Evolutionary conservation across 345 rosid genomes (phyloP).

Genomic region (Linum tenue): DNA sequence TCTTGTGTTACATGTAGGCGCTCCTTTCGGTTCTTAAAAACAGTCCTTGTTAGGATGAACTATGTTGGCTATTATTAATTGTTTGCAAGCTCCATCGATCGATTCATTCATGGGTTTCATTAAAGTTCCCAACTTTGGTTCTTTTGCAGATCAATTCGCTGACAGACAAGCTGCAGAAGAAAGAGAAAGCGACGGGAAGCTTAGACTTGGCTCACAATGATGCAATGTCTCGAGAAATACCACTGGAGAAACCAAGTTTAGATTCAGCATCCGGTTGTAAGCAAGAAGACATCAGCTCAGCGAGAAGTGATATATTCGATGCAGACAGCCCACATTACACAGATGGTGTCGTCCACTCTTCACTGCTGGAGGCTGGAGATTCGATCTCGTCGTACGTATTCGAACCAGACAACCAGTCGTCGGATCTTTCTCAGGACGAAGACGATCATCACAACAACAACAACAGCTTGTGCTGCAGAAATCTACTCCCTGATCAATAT

Average conservation of each 20-base stretch:
- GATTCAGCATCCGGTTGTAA: constrained; percentile 11
- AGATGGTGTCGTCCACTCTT: constrained; percentile 41
- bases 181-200: constrained; percentile 12
- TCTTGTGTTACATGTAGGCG: too few species aligned
- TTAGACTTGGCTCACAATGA: constrained; percentile 14
- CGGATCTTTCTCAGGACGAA: constrained; percentile 23
- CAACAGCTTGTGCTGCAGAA: constrained; percentile 19
- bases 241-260: background rate
- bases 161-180: constrained; percentile 12
- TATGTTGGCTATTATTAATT: too few species aligned
- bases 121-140: too few species aligned
- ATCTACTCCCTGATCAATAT: constrained; percentile 13
- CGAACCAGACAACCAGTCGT: constrained; percentile 16
- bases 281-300: constrained; percentile 24
- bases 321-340: constrained; percentile 35
- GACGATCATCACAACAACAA: constrained; percentile 9
- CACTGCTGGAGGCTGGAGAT: constrained; percentile 22
- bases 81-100: background rate
- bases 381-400: constrained; percentile 15
- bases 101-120: background rate
- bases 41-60: background rate
- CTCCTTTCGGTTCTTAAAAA: too few species aligned
- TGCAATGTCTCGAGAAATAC: constrained; percentile 8
- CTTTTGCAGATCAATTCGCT: constrained; percentile 17
- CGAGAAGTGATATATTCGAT: constrained; percentile 25